phyloP scores from a whole-genome alignment of 306 rosid species.

The Sechiopsis laciniata region DNA sequence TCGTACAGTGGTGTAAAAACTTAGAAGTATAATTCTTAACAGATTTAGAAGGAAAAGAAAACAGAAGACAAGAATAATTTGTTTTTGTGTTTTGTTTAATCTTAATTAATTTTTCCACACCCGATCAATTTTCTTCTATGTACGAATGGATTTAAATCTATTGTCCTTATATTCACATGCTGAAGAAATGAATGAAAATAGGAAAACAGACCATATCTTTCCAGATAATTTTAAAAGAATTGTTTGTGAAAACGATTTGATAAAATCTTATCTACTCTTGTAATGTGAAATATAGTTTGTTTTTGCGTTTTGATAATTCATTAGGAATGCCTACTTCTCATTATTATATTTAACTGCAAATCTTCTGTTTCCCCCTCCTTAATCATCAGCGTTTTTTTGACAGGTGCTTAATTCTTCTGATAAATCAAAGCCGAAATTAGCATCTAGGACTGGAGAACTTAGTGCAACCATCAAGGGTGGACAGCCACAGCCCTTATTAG shows the following conservation, averaged over 20 bases:
- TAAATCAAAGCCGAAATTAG: slow-evolving; percentile 71
- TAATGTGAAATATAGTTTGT: background rate
- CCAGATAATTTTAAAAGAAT: background rate
- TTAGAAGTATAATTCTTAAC: too few relatives aligned
- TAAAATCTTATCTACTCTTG: background rate
- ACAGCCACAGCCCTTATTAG: slow-evolving; percentile 48
- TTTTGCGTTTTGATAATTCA: background rate
- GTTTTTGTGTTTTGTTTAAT: too few relatives aligned
- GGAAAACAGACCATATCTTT: background rate
- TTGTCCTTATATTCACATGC: background rate
- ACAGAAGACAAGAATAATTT: too few relatives aligned
- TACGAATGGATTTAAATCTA: background rate
- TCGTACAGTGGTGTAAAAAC: too few relatives aligned
- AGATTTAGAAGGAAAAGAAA: too few relatives aligned
- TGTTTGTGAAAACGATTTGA: background rate
- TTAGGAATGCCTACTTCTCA: background rate
- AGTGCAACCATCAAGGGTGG: slow-evolving; percentile 53
- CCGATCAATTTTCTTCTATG: too few relatives aligned
- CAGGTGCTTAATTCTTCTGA: slow-evolving; percentile 75
- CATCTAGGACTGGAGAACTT: slow-evolving; percentile 50
- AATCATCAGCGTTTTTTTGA: background rate
- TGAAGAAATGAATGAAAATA: background rate
- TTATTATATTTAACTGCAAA: background rate
- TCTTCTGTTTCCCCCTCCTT: slow-evolving; percentile 22
- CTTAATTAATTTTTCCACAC: too few relatives aligned